phyloP scores from a whole-genome alignment of 129 eudicot genomes.

The Escallonia herrerae region DNA sequence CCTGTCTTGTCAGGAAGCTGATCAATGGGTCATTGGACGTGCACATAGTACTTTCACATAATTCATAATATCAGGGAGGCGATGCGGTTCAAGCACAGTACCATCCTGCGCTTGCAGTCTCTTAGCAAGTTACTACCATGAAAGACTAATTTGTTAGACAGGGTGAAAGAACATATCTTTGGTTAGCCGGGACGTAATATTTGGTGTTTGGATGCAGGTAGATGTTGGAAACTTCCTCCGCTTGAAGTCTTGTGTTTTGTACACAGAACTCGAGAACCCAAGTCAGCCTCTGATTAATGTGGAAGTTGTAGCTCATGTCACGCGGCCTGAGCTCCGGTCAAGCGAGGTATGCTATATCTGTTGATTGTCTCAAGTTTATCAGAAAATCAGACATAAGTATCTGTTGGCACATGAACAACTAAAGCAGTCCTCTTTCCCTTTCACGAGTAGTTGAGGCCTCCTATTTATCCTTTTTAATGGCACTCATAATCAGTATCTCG shows the following conservation, averaged over 20 bases:
- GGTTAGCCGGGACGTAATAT: not conserved
- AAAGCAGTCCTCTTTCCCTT: too few relatives aligned
- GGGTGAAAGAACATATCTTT: not conserved
- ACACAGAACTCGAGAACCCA: constrained; percentile 76
- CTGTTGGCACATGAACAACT: too few relatives aligned
- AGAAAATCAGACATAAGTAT: too few relatives aligned
- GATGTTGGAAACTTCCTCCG: constrained; percentile 96
- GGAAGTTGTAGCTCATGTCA: constrained; percentile 97
- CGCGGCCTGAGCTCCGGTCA: constrained; percentile 76
- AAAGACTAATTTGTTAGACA: not conserved
- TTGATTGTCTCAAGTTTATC: too few relatives aligned
- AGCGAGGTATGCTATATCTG: constrained; percentile 49
- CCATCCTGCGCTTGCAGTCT: not conserved
- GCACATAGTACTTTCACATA: too few relatives aligned
- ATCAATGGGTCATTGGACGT: too few relatives aligned
- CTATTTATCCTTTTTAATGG: too few relatives aligned
- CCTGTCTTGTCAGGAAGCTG: too few relatives aligned
- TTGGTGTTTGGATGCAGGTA: constrained; percentile 49
- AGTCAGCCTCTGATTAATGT: constrained; percentile 64
- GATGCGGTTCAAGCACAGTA: not conserved
- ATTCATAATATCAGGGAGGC: not conserved
- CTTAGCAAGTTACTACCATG: too few relatives aligned
- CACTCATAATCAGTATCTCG: too few relatives aligned
- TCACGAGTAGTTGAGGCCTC: too few relatives aligned
- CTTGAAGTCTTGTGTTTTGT: constrained; percentile 82